phyloP scores from a whole-genome alignment of 2,329 filamentous ascomycete species.

The Ascochyta rabiei region DNA sequence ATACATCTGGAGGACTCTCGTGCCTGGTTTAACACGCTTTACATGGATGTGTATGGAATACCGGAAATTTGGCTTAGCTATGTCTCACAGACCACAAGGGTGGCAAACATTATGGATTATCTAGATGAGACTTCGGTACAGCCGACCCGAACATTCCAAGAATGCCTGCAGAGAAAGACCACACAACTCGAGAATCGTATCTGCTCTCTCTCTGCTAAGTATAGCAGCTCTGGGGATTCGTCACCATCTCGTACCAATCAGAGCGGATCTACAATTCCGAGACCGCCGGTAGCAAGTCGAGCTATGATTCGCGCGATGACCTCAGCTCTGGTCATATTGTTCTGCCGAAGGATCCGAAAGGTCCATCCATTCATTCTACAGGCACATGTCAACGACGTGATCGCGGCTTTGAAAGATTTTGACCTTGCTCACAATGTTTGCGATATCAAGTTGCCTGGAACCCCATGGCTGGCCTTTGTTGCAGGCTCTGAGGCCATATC shows the following conservation, averaged over 20 bases:
- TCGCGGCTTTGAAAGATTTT: constrained; percentile 19
- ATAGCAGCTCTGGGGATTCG: background rate
- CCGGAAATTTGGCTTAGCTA: constrained; percentile 53
- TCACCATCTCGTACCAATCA: background rate
- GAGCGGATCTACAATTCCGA: background rate
- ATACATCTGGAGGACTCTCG: constrained; percentile 42
- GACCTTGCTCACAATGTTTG: constrained; percentile 14
- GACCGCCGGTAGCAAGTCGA: constrained; percentile 6
- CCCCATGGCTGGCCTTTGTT: constrained; percentile 27
- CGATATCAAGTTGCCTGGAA: constrained; percentile 16
- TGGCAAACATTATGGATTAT: constrained; percentile 46
- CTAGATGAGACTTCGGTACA: constrained; percentile 14
- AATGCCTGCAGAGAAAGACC: constrained; percentile 21
- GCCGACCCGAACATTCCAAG: constrained; percentile 16
- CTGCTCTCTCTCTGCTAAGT: constrained; percentile 20
- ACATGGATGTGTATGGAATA: constrained; percentile 51
- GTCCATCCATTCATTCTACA: constrained; percentile 50
- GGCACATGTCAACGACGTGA: constrained; percentile 39
- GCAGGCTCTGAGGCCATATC: constrained; percentile 25
- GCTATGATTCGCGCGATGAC: constrained; percentile 50
- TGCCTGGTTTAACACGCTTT: constrained; percentile 43
- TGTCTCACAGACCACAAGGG: constrained; percentile 52
- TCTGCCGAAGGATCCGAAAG: constrained; percentile 50
- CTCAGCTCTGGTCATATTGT: constrained; percentile 50
- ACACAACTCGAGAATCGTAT: constrained; percentile 23